A percentile compares a stretch with the other conserved stretches of the same genome.
Evolutionary conservation across 1,284 basidiomycete species (phyloP).

Genomic region (Athelia sp.): DNA sequence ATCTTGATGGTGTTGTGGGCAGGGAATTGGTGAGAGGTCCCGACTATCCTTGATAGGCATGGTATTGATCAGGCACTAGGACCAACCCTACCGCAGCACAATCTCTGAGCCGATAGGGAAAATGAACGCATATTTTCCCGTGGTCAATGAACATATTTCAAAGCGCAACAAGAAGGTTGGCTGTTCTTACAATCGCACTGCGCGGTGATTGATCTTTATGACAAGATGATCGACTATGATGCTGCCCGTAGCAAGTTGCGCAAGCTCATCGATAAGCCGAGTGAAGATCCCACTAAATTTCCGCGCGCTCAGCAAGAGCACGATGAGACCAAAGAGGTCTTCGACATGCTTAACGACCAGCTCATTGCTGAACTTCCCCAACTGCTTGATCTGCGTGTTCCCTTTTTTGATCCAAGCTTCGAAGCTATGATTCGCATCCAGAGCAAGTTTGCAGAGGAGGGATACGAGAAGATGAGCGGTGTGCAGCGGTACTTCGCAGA

Average conservation of each 20-base stretch:
- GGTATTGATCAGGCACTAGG: constrained; percentile 41
- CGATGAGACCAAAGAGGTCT: constrained; percentile 91
- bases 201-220: not conserved
- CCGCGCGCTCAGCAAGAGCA: constrained; percentile 93
- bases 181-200: not conserved
- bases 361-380: constrained; percentile 89
- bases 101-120: constrained; percentile 95
- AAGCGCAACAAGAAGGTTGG: constrained; percentile 96
- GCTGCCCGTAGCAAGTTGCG: constrained; percentile 84
- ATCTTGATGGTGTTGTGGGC: constrained; percentile 83
- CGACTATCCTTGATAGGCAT: constrained; percentile 2
- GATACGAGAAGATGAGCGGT: constrained; percentile 95
- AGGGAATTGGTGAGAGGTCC: constrained; percentile 71
- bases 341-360: constrained; percentile 90
- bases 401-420: constrained; percentile 97
- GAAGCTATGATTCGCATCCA: constrained; percentile 99
- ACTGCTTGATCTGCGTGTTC: constrained; percentile 90
- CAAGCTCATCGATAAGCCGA: constrained; percentile 90
- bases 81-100: constrained; percentile 90
- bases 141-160: constrained; percentile 89
- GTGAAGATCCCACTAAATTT: constrained; percentile 89
- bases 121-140: constrained; percentile 93
- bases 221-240: constrained; percentile 92
- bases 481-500: constrained; percentile 95
- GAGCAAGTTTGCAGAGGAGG: constrained; percentile 94